Evolutionary conservation across 257 asterid species (phyloP).

Genomic region (Lycium barbarum): DNA sequence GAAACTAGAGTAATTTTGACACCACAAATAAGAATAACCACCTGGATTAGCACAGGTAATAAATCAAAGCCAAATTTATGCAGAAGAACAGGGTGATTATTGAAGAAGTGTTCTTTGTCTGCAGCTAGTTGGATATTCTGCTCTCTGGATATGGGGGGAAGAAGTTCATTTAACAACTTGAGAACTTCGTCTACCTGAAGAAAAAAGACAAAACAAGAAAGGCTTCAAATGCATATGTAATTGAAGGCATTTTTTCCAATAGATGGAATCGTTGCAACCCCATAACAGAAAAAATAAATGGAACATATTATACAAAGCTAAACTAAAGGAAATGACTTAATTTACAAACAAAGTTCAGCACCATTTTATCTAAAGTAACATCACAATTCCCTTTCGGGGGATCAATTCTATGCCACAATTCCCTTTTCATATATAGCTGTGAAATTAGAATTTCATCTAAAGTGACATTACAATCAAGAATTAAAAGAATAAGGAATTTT

Average conservation of each 20-base stretch:
- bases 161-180: conserved; percentile 85
- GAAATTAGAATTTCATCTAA: neutral
- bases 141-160: conserved; percentile 62
- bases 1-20: conserved; percentile 23
- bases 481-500: neutral
- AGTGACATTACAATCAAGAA: neutral
- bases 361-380: neutral
- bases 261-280: neutral
- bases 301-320: neutral
- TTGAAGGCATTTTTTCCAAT: neutral
- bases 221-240: neutral
- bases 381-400: neutral
- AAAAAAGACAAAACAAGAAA: conserved; percentile 24
- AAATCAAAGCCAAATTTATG: conserved; percentile 80
- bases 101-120: conserved; percentile 71
- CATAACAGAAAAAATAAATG: neutral
- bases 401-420: conserved; percentile 20
- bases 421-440: conserved; percentile 11
- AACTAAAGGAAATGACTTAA: conserved; percentile 5
- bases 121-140: conserved; percentile 53
- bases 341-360: neutral
- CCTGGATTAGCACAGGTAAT: conserved; percentile 87
- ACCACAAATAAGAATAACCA: conserved; percentile 39
- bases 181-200: conserved; percentile 74
- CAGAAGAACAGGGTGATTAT: conserved; percentile 73